phyloP scores from a whole-genome alignment of 202 grass and related monocot genomes.

The Musa balbisiana region DNA sequence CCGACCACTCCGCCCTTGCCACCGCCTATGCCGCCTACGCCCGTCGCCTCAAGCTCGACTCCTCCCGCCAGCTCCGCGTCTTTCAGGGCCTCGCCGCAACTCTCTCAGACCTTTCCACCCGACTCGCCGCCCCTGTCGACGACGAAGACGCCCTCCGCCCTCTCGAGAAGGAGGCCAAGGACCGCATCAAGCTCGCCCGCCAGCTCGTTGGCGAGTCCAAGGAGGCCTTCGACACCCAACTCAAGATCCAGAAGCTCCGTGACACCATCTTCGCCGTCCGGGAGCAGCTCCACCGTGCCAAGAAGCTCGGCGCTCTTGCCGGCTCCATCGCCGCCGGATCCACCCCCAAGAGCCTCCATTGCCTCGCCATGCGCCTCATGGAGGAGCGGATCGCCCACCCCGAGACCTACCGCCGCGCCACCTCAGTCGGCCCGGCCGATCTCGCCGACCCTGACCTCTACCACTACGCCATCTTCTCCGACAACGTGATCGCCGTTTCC shows the following conservation, averaged over 20 bases:
- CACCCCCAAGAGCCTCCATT: constrained; percentile 92
- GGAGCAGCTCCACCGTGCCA: constrained; percentile 66
- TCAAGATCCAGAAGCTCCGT: constrained; percentile 94
- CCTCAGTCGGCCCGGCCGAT: constrained; percentile 20
- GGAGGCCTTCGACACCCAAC: constrained; percentile 78
- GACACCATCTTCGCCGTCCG: constrained; percentile 87
- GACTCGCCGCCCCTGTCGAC: constrained; percentile 37
- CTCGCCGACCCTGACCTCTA: constrained; percentile 48
- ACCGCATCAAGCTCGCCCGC: constrained; percentile 66
- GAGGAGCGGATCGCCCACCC: constrained; percentile 67
- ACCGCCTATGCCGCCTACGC: constrained; percentile 63
- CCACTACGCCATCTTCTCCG: constrained; percentile 85
- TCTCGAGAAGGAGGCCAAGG: constrained; percentile 52
- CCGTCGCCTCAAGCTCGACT: constrained; percentile 46
- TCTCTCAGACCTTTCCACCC: constrained; percentile 50
- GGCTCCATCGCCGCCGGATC: constrained; percentile 69
- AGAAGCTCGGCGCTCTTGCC: constrained; percentile 56
- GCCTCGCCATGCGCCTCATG: constrained; percentile 94
- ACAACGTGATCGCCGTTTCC: constrained; percentile 77
- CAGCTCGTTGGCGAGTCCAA: constrained; percentile 70
- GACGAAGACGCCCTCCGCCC: constrained; percentile 32
- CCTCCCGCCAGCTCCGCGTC: constrained; percentile 52
- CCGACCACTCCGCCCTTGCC: constrained; percentile 64
- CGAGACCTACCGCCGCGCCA: constrained; percentile 30
- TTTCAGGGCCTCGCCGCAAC: constrained; percentile 48